Base-by-base conservation (phyloP, 768 basidiomycete genomes). In the Tulasnella sp. region DNA sequence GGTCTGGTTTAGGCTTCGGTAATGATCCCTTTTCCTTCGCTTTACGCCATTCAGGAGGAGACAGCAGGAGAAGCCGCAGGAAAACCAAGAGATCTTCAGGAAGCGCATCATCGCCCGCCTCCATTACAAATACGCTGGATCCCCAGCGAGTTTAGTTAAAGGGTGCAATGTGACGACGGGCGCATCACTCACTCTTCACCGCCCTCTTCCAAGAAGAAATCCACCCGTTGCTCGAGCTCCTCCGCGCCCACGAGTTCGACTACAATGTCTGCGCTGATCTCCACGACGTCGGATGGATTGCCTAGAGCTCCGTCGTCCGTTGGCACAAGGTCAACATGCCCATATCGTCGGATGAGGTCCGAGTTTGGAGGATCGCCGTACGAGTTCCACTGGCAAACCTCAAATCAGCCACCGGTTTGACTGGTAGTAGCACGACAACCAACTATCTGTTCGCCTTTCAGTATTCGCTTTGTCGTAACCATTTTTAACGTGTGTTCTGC, bases 351-450 rank as follows among this genome's bases (percentile, higher is more conserved):
- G n/a, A 99, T 85, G 8, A 99, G 86, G 76, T 95, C 95, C 6
- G 91, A 87, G 78, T 98, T 98, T 5, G 96, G 94, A 1, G 88
- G 89, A 77, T 95, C 91, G 34, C 90, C 93, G 79, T 98, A 99
- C 0, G 96, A 98, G 79, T 98, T 98, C 87, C 89, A 94, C 94
- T 95, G 75, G 64, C 37, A 67, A 26, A 26, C 52, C 35, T 26
- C 72, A 39, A 14, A 41, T 40, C 34, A 32, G 37, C 26, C 39
- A 1, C 26, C 3, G 44, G 19, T 22, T 47, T 36, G 69, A 74
- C 62, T 36, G 66, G 9, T n/a, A 65, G 37, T 26, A 44, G 32
- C 16, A 70, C 19, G 26, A 17, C 26, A 9, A 59, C 89, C 76
- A 77, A 95, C 95, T 65, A 99, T 95, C 79, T 98, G 95, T 75